Evolutionary conservation across 2,329 filamentous ascomycete species (phyloP), one percentile per base, ranked within the genome.

Genomic region (Sarocladium oryzae): DNA sequence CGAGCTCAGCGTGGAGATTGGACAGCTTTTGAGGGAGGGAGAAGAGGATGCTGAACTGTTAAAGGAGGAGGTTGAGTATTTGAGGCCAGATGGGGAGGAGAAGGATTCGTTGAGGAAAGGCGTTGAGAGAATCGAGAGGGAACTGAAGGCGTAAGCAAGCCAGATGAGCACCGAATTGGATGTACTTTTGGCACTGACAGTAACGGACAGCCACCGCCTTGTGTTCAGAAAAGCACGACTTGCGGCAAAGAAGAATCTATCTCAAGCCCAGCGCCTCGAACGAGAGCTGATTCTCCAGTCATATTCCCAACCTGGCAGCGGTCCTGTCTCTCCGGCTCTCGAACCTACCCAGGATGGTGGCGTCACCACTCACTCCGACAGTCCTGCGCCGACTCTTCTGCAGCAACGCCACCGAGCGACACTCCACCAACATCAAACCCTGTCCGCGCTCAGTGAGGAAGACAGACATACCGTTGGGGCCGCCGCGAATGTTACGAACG

Each of bases 31-130:
- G 54, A 85, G 88, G 58, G 84, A 88, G 52, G 81, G 87, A 48
- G 85, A 95, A 60, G 89, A 95, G 56, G 89, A 95, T 53, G 79
- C 93, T 56, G 91, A 95, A 66, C 68, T 93, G 16, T 64, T 96
- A 30, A 75, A 75, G 45, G 89, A 93, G 63, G 90, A 96, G 61
- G 77, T 89, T 24, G 79, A 86, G 55, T 89, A 89, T 59, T 69
- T 90, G 23, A 74, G 79, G 32, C 63, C 58, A 2, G 66, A 74
- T 2, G 73, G 73, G 2, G 77, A 78, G 53, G 83, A 86, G 60
- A 85, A 78, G 65, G 77, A 78, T 49, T 77, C 85, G 49, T 66
- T 95, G 49, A 74, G 79, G 56, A 82, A 88, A 16, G 78, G 85
- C 36, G 76, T 87, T 16, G 78, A 79, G 53, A 79, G 85, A 54